Base-by-base conservation (phyloP, 805 yeast genomes). In the Jamesozyma piceae region DNA sequence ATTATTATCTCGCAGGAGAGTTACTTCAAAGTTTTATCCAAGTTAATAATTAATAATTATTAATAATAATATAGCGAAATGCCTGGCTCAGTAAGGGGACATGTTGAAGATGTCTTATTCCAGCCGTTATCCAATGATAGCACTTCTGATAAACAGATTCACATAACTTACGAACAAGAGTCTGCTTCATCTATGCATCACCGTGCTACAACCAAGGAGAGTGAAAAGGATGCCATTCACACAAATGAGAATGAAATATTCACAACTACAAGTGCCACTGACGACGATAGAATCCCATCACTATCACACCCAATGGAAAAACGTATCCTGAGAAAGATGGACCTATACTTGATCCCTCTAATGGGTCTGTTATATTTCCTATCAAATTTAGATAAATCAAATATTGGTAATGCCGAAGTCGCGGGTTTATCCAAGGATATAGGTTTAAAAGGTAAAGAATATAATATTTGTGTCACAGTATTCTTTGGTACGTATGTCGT, bases 321-420 rank as follows among this genome's bases (percentile, higher is more conserved):
- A 26, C 46, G 49, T 22, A 57, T 72, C n/a, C 45, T 69, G 11
- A 56, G 52, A 33, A 71, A 71, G 49, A 60, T 72, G 55, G 78
- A 73, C 49, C 50, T 54, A 37, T 63, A 62, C 37, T 50, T 72
- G 13, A 57, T 73, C 37, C 76, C 77, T 1, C 54, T 72, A 42
- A 55, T 73, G 43, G 57, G 68, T 8, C 44, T 66, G 18, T 55
- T 69, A 35, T 74, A 72, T 52, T 66, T 74, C 43, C 59, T 71
- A 36, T 68, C 77, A 3, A 65, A 67, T 38, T 58, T 77, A 43
- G 82, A 77, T 56, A 67, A 74, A 45, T 72, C 78, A 13, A 76
- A 75, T 52, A 73, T 77, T 42, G 80, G 81, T 49, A 77, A 77
- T 52, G 81, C 81, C 9, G 67, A 67, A 34, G 65, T 73, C 2